Base-by-base conservation (phyloP, 495 filamentous ascomycete genomes). In the Penicillium paradoxum region DNA sequence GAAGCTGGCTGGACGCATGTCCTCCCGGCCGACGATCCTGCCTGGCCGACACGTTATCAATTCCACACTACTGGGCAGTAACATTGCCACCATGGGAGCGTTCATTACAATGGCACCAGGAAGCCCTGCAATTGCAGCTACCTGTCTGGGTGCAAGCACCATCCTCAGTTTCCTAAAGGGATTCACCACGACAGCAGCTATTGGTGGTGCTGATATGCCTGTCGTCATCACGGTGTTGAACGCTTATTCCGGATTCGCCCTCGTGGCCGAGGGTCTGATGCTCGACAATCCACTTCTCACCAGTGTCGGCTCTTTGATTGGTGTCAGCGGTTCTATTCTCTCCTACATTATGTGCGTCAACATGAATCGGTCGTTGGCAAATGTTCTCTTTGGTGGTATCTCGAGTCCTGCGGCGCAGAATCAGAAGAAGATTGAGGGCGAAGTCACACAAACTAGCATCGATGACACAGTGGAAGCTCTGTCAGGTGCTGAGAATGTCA, bases 141-240 rank as follows among this genome's bases (percentile, higher is more conserved):
- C 77, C 6, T 88, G 85, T 40, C 74, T 91, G 1, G 80, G 83
- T 48, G 84, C 84, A 51, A 92, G 85, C 65, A 84, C 87, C 1
- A 68, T 79, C 1, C 78, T 92, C 11, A 88, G 85, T 40, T 92
- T 92, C 73, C 57, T 87, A 51, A 90, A 92, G 62, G 88, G 88
- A 4, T 90, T 79, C 57, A 92, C 88, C 10, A 90, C 88, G 2
- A 92, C 88, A 0, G 74, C 88, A 29, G 87, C 86, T 9, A 90
- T 92, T 63, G 88, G 88, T 10, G 88, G 87, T n/a, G 88, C 87
- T 4, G 88, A 90, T 60, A 90, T 90, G 87, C 87, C 88, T 14
- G 88, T 92, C 15, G 88, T 90, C 17, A 91, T 92, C 53, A 92
- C 87, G 0, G 87, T 91, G 6, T 72, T 92, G 13, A 92, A 92